Evolutionary conservation across 345 rosid species (phyloP).

Genomic region (Citrus maxima): DNA sequence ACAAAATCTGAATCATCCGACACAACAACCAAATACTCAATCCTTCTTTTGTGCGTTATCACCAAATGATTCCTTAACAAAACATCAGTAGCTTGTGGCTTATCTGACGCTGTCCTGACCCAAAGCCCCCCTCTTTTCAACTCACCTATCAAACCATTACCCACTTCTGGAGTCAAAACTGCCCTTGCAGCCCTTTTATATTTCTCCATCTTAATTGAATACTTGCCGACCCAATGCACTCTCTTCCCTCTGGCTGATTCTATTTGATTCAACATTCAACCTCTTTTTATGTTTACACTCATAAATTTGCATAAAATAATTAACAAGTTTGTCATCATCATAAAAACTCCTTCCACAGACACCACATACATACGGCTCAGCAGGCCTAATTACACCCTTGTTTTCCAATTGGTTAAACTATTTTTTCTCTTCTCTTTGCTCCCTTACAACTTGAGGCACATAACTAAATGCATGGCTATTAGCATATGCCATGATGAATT

Average conservation of each 20-base stretch:
- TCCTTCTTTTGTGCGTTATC: slow-evolving; percentile 40
- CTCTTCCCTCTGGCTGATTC: slow-evolving; percentile 75
- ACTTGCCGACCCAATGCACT: slow-evolving; percentile 63
- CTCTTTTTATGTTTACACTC: slow-evolving; percentile 73
- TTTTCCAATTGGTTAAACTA: slow-evolving; percentile 60
- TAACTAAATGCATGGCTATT: slow-evolving; percentile 60
- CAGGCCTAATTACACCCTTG: slow-evolving; percentile 49
- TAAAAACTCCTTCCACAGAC: slow-evolving; percentile 80
- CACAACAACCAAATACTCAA: too few relatives aligned
- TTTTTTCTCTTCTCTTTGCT: slow-evolving; percentile 54
- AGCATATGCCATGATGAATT: slow-evolving; percentile 58
- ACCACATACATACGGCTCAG: slow-evolving; percentile 53
- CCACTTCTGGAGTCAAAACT: slow-evolving; percentile 55
- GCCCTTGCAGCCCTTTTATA: slow-evolving; percentile 56
- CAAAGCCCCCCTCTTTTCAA: slow-evolving; percentile 62
- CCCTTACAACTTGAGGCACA: slow-evolving; percentile 51
- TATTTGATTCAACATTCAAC: slow-evolving; percentile 47
- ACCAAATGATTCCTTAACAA: slow-evolving; percentile 69
- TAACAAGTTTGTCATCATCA: slow-evolving; percentile 52
- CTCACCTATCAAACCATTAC: slow-evolving; percentile 70
- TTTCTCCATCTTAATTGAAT: slow-evolving; percentile 72
- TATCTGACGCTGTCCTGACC: slow-evolving; percentile 55
- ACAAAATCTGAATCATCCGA: background rate
- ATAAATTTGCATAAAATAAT: slow-evolving; percentile 78
- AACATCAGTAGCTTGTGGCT: slow-evolving; percentile 71